Evolutionary conservation across 2,329 filamentous ascomycete genomes (phyloP), one percentile per base, ranked within the genome.

Genomic region (Colletotrichum sp.): DNA sequence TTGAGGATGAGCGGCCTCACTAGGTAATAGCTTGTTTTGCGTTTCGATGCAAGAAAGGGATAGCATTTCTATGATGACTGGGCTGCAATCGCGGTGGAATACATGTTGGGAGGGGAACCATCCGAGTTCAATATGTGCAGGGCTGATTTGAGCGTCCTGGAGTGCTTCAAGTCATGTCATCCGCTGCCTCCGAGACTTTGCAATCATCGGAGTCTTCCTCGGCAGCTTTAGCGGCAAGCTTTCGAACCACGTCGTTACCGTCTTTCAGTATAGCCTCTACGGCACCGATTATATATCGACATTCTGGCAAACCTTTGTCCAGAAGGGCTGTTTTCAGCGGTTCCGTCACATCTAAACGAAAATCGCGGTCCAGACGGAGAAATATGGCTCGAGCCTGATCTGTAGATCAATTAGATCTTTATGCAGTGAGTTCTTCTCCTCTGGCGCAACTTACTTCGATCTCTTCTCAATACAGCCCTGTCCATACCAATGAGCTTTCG

Each of bases 391-490:
- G 44, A 22, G 18, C 44, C 44, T 48, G 44, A 12, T n/a, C 44
- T 48, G 44, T n/a, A 12, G 18, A 48, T 10, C 3, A 22, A 12
- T 48, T n/a, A 48, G 44, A 48, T 22, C 10, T n/a, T 22, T n/a
- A 2, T 12, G 18, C 18, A 1, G 9, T 4, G 18, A 4, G 3
- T n/a, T 18, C 18, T n/a, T 12, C 18, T 3, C 1, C 0, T 12
- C 18, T 48, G 18, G 44, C 18, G 44, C 18, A 48, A 48, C 18
- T 12, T 48, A 48, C 44, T 1, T 48, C 44, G 44, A 22, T 48
- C 9, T 48, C 18, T 48, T 13, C 9, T 18, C 44, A 48, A n/a
- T 3, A 48, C 1, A 2, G 0, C 18, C 10, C 1, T 12, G 18
- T 48, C 18, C 1, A 48, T 13, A 12, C 18, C 44, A 4, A n/a